These are phyloP conservation scores for Heterobasidion parviporum DNA, from an alignment of 1,284 basidiomycete genomes.

Conservation along the genomic window DNA sequence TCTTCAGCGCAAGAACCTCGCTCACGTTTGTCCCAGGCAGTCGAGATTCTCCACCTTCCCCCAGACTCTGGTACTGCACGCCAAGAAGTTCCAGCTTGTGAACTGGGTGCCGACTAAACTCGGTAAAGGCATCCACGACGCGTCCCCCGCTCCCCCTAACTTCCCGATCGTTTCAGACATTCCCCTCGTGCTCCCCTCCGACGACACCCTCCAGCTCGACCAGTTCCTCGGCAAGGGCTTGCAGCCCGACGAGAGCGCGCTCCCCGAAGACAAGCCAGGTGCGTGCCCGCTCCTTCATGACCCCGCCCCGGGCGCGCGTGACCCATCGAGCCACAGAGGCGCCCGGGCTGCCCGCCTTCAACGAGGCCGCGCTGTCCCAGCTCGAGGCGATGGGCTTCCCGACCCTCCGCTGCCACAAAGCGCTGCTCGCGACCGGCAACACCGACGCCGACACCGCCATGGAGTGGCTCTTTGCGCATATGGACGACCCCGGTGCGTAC, in stretches of 20 bases:
- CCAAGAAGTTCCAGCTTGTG: constrained; percentile 92
- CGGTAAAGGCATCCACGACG: constrained; percentile 36
- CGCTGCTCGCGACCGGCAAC: constrained; percentile 84
- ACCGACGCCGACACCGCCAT: constrained; percentile 77
- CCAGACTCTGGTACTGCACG: constrained; percentile 82
- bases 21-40: constrained; percentile 34
- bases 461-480: constrained; percentile 94
- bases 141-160: neutral
- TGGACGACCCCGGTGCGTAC: constrained; percentile 81
- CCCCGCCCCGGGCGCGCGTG: neutral
- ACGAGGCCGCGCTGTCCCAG: constrained; percentile 65
- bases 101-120: constrained; percentile 98
- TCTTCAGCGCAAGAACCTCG: neutral
- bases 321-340: neutral
- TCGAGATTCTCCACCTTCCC: constrained; percentile 84
- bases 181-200: constrained; percentile 67
- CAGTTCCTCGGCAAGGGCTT: constrained; percentile 68
- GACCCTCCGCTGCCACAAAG: constrained; percentile 75
- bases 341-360: constrained; percentile 49
- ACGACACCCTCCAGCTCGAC: constrained; percentile 60
- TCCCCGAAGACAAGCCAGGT: constrained; percentile 52
- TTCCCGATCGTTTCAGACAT: constrained; percentile 50
- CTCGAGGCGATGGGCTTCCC: constrained; percentile 90
- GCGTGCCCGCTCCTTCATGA: constrained; percentile 8
- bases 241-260: constrained; percentile 64